Base-by-base conservation (phyloP, 1,284 basidiomycete genomes). In the Sutorius eximius region DNA sequence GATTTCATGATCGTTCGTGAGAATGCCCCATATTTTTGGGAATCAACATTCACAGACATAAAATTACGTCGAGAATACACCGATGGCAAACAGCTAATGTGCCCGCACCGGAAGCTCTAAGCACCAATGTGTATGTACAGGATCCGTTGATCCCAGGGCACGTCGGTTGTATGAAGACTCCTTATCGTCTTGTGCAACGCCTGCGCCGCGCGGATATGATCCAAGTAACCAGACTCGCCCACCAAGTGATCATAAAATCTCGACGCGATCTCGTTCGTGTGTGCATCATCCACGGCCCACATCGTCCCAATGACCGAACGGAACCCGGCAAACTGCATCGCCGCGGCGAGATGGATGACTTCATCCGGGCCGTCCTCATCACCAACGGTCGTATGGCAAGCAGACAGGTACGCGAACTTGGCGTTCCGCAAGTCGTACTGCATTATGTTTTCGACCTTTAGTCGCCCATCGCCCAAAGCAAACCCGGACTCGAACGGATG, bases 401-500 rank as follows among this genome's bases (percentile, higher is more conserved):
- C 36, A 37, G 36, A 37, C 16, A 37, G 16, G n/a, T n/a, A 37
- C 5, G 36, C 36, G n/a, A 37, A 37, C 36, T 37, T 16, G n/a
- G n/a, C 16, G n/a, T 37, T 37, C 36, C n/a, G 36, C 12, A 37
- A 37, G n/a, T 37, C 36, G 36, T n/a, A n/a, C n/a, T 5, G 36
- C 16, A 37, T 37, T 8, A 37, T 37, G 15, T 37, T 15, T 4
- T 57, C 49, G 3, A 72, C 30, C 7, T 46, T 61, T 9, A 68
- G 43, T 0, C 41, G 56, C 9, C 59, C 60, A 15, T 65, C 63
- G 7, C 57, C 41, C 15, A 71, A 58, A 16, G 51, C 51, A 42
- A 71, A 64, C 1, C 51, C 57, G 3, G 64, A 59, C 0, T 62
- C 52, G 37, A 71, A 65, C 0, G 63, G 66, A 2, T 32, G 45